Conservation (phyloP, 305 asterid genomes). For the Nicotiana rustica region DNA sequence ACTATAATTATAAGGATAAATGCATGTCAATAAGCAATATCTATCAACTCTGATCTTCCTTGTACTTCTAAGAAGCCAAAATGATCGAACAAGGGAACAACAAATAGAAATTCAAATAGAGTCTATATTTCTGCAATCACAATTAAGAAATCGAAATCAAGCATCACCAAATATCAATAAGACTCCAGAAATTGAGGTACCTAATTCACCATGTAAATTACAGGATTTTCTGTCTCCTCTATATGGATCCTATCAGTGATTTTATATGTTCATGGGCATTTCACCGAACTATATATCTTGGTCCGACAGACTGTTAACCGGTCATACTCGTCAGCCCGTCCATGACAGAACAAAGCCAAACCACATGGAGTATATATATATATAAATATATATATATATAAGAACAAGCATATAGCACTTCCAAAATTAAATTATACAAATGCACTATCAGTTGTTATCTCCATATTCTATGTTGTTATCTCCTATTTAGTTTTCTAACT, state of each 20-base stretch:
- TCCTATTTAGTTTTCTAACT: too few species aligned
- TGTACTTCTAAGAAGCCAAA: slow-evolving; percentile 19
- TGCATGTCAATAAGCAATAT: slow-evolving; percentile 22
- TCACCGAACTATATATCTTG: slow-evolving; percentile 15
- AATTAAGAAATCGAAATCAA: slow-evolving; percentile 20
- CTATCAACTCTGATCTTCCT: slow-evolving; percentile 27
- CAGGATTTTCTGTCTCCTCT: slow-evolving; percentile 13
- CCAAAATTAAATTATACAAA: slow-evolving; percentile 12
- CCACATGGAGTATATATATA: neutral
- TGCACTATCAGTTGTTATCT: too few species aligned
- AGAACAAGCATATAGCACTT: slow-evolving; percentile 14
- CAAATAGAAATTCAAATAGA: neutral
- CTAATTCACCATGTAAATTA: slow-evolving; percentile 22
- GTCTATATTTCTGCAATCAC: neutral
- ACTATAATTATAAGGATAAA: slow-evolving; percentile 53
- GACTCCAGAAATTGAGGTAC: slow-evolving; percentile 26
- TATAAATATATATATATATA: too few species aligned
- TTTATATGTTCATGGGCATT: neutral
- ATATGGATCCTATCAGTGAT: neutral
- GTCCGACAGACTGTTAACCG: neutral
- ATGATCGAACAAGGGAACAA: slow-evolving; percentile 4
- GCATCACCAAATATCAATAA: slow-evolving; percentile 3
- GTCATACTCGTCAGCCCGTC: neutral
- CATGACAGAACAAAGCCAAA: neutral
- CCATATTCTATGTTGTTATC: too few species aligned